Base-by-base conservation (phyloP, 169 alveolate genomes). In the Prorocentrum cordatum region DNA sequence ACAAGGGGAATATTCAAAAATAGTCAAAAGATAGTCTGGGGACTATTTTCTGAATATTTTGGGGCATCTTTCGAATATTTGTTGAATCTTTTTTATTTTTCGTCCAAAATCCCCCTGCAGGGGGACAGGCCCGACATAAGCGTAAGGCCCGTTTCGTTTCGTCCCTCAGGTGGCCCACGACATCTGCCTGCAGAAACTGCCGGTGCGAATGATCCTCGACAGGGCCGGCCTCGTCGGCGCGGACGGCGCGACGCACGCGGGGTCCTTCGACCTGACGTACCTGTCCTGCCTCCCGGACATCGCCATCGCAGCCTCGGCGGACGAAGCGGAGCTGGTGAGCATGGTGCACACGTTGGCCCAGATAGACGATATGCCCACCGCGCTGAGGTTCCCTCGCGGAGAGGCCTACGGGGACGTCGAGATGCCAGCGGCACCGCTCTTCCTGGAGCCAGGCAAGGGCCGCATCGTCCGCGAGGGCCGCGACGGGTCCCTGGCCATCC, bases 181-280 rank as follows among this genome's bases (percentile, higher is more conserved):
- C n/a, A n/a, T n/a, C n/a, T 75, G 77, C 18, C 77, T 79, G 5
- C 89, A 79, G 77, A 79, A 79, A 33, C 66, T 79, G 66, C 89
- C 89, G 0, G 89, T 79, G 61, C 89, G 89, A 18, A 59, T 79
- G 26, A 29, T 79, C 59, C 62, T 79, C 27, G 89, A 79, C 39
- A 75, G 89, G 27, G 89, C 89, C 22, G 89, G 89, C 64, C 77
- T 79, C 27, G 89, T 79, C 7, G 89, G 89, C 62, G 89, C 89
- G 61, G 89, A 33, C 86, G 89, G 89, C 18, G 77, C 89, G 22
- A 79, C 89, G 22, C 89, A 79, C 38, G 32, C 77, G 3, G 89
- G 89, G 31, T 54, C 75, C 42, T 79, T 79, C 32, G 89, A 79
- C 38, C 33, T 79, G 33, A 59, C 89, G 42, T 79, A 26, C 77